A percentile compares a stretch with the other conserved stretches of the same genome.
Evolutionary conservation across 2,329 filamentous ascomycete genomes (phyloP).

Genomic region (Cladosporium sp.): DNA sequence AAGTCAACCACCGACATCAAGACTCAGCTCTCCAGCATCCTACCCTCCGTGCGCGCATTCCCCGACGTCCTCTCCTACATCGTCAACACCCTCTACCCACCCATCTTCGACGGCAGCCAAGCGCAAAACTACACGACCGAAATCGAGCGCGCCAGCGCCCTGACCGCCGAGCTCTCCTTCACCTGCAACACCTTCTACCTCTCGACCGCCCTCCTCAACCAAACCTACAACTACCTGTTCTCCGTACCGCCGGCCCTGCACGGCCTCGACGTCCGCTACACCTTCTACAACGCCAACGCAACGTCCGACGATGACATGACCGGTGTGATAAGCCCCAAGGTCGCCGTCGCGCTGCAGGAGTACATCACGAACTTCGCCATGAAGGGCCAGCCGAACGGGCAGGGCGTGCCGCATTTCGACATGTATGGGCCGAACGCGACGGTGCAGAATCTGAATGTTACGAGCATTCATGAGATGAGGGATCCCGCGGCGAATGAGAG

Average conservation of each 20-base stretch:
- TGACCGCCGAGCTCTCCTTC: constrained; percentile 36
- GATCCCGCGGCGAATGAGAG: constrained; percentile 44
- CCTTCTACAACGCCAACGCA: constrained; percentile 42
- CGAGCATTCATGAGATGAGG: constrained; percentile 34
- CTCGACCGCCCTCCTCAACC: constrained; percentile 39
- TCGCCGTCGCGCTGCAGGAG: constrained; percentile 39
- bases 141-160: constrained; percentile 37
- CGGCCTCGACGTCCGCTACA: constrained; percentile 47
- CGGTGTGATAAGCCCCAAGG: constrained; percentile 15
- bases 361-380: constrained; percentile 41
- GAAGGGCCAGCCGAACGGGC: constrained; percentile 32
- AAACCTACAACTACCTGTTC: constrained; percentile 49
- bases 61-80: constrained; percentile 36
- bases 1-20: constrained; percentile 28
- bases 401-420: constrained; percentile 39
- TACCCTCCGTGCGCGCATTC: constrained; percentile 28
- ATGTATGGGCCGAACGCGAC: constrained; percentile 41
- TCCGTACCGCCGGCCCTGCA: constrained; percentile 48
- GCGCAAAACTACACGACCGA: constrained; percentile 39
- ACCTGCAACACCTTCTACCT: constrained; percentile 50
- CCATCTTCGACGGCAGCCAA: constrained; percentile 41
- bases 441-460: constrained; percentile 40
- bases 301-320: background rate
- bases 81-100: constrained; percentile 43
- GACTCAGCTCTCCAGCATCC: constrained; percentile 20